A percentile compares a stretch with the other conserved stretches of the same genome.
These are phyloP conservation scores for Berberis vulgaris DNA, from an alignment of 164 flowering plant species.

Conservation along the genomic window DNA sequence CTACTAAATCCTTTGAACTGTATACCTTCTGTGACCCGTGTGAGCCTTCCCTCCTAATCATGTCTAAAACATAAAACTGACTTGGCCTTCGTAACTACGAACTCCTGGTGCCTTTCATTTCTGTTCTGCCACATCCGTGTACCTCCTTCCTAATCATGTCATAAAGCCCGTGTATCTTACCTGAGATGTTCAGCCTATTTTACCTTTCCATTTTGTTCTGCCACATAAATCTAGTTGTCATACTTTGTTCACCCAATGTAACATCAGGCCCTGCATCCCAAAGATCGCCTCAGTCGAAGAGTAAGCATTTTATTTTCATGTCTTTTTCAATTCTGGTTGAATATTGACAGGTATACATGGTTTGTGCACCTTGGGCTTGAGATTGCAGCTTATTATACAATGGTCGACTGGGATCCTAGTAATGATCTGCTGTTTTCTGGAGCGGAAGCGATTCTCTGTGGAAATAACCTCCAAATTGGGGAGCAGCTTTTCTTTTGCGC, in stretches of 20 bases:
- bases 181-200: too few species aligned
- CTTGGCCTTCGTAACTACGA: neutral
- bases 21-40: neutral
- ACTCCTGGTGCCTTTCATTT: neutral
- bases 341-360: slow-evolving; percentile 49
- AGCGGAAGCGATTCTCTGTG: slow-evolving; percentile 50
- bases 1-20: neutral
- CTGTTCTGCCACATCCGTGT: neutral
- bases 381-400: slow-evolving; percentile 95
- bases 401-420: slow-evolving; percentile 92
- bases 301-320: slow-evolving; percentile 34
- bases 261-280: slow-evolving; percentile 8
- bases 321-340: slow-evolving; percentile 29
- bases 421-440: slow-evolving; percentile 73
- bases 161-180: neutral
- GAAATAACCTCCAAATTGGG: slow-evolving; percentile 85
- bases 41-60: neutral
- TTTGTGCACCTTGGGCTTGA: slow-evolving; percentile 61
- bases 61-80: neutral
- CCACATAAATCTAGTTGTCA: neutral
- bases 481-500: slow-evolving; percentile 90
- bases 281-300: slow-evolving; percentile 15
- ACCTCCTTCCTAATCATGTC: neutral
- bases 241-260: slow-evolving; percentile 2
- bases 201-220: slow-evolving; percentile 2